Evolutionary conservation across 257 asterid species (phyloP).

Genomic region (Cynanchum wilfordii): DNA sequence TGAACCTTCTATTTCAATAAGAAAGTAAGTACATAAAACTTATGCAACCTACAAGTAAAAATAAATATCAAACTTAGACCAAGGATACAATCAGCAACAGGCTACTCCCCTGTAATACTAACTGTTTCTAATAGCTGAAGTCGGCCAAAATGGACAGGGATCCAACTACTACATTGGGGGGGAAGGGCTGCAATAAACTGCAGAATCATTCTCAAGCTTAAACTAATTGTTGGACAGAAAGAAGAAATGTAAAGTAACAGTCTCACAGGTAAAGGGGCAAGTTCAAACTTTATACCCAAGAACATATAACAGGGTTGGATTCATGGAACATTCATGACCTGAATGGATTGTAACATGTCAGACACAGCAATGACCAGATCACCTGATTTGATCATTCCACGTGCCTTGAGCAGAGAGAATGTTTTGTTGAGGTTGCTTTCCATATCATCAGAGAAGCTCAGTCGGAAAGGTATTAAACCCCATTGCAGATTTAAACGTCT

Average conservation of each 20-base stretch:
- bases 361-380: conserved; percentile 93
- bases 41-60: not conserved
- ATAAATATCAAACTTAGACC: not conserved
- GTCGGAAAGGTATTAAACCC: conserved; percentile 93
- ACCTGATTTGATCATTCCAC: conserved; percentile 94
- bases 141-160: not conserved
- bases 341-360: conserved; percentile 94
- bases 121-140: not conserved
- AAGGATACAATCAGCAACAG: not conserved
- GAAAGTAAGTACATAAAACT: not conserved
- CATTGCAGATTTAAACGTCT: conserved; percentile 92
- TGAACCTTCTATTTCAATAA: conserved; percentile 2
- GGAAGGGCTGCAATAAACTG: not conserved
- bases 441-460: conserved; percentile 92
- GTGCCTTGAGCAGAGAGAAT: conserved; percentile 75
- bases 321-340: conserved; percentile 93
- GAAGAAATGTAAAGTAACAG: not conserved
- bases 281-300: not conserved
- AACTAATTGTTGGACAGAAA: conserved; percentile 1
- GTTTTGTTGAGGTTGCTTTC: conserved; percentile 94
- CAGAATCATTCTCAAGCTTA: not conserved
- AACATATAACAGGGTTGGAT: not conserved
- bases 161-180: not conserved
- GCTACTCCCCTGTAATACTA: not conserved
- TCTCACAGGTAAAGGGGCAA: not conserved